Conservation (phyloP, 1,139 yeast species). For the Arxiozyma bovina region DNA sequence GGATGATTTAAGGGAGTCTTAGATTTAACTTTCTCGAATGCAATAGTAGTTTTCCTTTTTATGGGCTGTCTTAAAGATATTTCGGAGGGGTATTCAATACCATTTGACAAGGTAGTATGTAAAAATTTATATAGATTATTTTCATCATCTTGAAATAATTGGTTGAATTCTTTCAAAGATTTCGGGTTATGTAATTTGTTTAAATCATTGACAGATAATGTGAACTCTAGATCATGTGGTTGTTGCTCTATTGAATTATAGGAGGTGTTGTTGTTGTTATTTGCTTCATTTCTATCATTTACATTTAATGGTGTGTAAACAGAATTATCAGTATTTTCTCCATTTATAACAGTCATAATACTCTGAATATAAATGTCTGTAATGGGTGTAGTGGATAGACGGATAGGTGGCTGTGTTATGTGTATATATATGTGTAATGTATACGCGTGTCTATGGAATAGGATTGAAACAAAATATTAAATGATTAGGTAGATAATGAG, state of each 20-base stretch:
- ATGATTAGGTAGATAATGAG: neutral
- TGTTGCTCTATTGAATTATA: neutral
- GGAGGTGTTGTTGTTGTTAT: neutral
- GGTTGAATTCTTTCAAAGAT: slow-evolving; percentile 23
- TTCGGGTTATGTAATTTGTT: slow-evolving; percentile 32
- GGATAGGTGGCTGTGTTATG: neutral
- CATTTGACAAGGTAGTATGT: slow-evolving; percentile 37
- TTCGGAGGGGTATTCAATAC: slow-evolving; percentile 32
- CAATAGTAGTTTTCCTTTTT: neutral
- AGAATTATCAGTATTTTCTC: neutral
- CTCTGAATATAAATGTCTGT: neutral
- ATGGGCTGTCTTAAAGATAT: slow-evolving; percentile 10
- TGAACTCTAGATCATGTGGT: slow-evolving; percentile 1
- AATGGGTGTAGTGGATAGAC: too few species aligned
- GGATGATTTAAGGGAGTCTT: neutral
- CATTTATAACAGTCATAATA: neutral
- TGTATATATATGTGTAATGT: too few species aligned
- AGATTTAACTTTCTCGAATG: neutral
- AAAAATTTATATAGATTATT: slow-evolving; percentile 27
- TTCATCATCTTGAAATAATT: slow-evolving; percentile 14
- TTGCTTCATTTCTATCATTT: neutral
- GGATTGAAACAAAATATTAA: neutral
- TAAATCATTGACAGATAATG: slow-evolving; percentile 14
- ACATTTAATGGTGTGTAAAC: neutral
- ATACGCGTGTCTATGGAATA: too few species aligned